Evolutionary conservation across 1,284 basidiomycete genomes (phyloP), one percentile per base, ranked within the genome.

Genomic region (Cronartium ribicola): DNA sequence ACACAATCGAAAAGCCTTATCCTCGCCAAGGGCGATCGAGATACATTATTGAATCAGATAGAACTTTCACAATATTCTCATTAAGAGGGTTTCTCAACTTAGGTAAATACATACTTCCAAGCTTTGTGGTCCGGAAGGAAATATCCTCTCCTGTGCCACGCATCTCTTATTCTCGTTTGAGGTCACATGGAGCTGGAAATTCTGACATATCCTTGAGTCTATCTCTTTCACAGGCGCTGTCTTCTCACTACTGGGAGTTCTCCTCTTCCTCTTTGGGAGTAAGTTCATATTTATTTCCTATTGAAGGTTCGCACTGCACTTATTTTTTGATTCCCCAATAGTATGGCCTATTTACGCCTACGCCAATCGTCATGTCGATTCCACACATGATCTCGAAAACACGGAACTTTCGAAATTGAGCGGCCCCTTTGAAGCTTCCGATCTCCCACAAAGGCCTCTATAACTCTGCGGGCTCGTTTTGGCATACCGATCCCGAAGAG

Each of bases 11-110:
- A 11, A 55, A 55, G 29, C 20, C 11, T 55, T 55, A 55, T 13
- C 51, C 51, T 55, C 51, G 51, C 7, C 51, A 55, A 55, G 51
- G 51, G 29, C n/a, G 51, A 29, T 55, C 51, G 51, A 55, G 51
- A 55, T 55, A 55, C 51, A 55, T 55, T 11, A 55, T 20, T n/a
- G 51, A 55, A 20, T 20, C 51, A 20, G 51, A 29, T 22, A 5
- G 29, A 20, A n/a, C 51, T n/a, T 55, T 55, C 51, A 55, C 51
- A 20, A 55, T 55, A 55, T 55, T n/a, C 20, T 55, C 51, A 55
- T 29, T 55, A 29, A n/a, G 51, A 55, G 51, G 51, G 29, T 55
- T n/a, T n/a, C 14, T 20, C n/a, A 55, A 55, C 51, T 55, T 55
- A 20, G 51, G 51, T 55, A 29, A 29, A 29, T 55, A 22, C 51